Percentiles rank a stretch among this genome's conserved stretches.
Conservation (phyloP, 2,329 filamentous ascomycete genomes). For the Macroventuria anomochaeta region DNA sequence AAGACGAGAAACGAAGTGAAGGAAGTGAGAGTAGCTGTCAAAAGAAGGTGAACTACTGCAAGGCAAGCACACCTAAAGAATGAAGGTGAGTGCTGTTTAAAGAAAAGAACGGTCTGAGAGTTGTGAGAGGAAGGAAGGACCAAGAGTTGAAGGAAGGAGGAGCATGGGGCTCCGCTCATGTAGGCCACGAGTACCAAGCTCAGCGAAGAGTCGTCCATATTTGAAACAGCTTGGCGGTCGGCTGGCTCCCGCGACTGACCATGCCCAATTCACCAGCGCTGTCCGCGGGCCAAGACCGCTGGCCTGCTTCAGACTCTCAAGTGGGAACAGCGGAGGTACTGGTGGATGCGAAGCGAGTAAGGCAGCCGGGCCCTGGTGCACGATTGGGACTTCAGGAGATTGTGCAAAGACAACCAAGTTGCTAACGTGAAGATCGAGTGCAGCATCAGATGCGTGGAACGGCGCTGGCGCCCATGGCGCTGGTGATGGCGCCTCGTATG, state of each 20-base stretch:
- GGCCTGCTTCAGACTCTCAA: slow-evolving; percentile 31
- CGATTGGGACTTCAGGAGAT: slow-evolving; percentile 30
- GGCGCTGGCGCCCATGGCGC: slow-evolving; percentile 6
- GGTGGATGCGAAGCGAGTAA: slow-evolving; percentile 12
- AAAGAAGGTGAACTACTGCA: slow-evolving; percentile 21
- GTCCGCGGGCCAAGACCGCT: slow-evolving; percentile 32
- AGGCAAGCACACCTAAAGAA: slow-evolving; percentile 43
- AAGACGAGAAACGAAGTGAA: slow-evolving; percentile 18
- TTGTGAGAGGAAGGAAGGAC: slow-evolving; percentile 31
- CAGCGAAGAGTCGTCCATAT: slow-evolving; percentile 38
- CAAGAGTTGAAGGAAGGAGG: slow-evolving; percentile 19
- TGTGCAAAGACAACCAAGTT: slow-evolving; percentile 4
- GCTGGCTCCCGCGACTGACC: slow-evolving; percentile 36
- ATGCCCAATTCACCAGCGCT: slow-evolving; percentile 31
- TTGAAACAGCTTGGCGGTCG: slow-evolving; percentile 48
- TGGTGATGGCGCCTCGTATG: slow-evolving; percentile 7
- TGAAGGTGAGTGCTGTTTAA: slow-evolving; percentile 27
- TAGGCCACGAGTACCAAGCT: slow-evolving; percentile 44
- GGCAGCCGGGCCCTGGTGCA: slow-evolving; percentile 13
- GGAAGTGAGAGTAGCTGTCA: slow-evolving; percentile 21
- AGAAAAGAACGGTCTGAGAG: slow-evolving; percentile 22
- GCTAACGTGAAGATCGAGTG: slow-evolving; percentile 1
- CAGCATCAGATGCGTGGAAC: slow-evolving; percentile 11
- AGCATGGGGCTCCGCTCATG: slow-evolving; percentile 34
- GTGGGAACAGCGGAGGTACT: slow-evolving; percentile 16